These are phyloP conservation scores for Allomyces macrogynus DNA, from an alignment of 192 early-diverging fungal genomes.

Conservation along the genomic window DNA sequence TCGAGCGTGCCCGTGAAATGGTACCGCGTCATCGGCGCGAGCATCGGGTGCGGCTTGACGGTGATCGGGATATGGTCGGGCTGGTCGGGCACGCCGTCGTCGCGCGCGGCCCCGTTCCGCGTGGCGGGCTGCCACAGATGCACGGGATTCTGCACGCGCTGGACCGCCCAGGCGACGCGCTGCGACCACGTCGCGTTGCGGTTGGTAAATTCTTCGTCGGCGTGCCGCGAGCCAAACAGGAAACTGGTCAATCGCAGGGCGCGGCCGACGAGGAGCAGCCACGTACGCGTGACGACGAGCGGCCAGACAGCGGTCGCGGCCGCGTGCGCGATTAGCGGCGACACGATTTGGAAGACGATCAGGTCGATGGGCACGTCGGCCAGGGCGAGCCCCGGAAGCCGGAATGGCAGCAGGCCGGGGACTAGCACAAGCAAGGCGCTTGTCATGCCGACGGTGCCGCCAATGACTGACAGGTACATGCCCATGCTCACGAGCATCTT, in stretches of 20 bases:
- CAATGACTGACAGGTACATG: conserved; percentile 66
- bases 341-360: conserved; percentile 46
- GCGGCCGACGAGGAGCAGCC: conserved; percentile 52
- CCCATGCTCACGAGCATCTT: conserved; percentile 62
- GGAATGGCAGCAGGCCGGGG: conserved; percentile 6
- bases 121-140: too few relatives aligned
- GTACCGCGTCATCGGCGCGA: too few relatives aligned
- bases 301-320: conserved; percentile 37
- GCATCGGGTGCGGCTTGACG: too few relatives aligned
- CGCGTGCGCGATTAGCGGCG: conserved; percentile 40
- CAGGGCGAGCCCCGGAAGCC: conserved; percentile 31
- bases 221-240: conserved; percentile 46
- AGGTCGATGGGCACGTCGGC: conserved; percentile 61
- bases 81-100: too few relatives aligned
- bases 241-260: conserved; percentile 57
- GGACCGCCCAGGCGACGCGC: too few relatives aligned
- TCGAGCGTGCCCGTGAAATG: too few relatives aligned
- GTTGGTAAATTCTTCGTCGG: conserved; percentile 53
- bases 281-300: conserved; percentile 28
- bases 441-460: conserved; percentile 46
- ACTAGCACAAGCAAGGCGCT: conserved; percentile 6
- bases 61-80: too few relatives aligned
- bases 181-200: too few relatives aligned
- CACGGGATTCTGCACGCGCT: too few relatives aligned
- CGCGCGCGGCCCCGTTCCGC: too few relatives aligned